Evolutionary conservation across 306 rosid genomes (phyloP), one percentile per base, ranked within the genome.

Genomic region (Quercus suber): DNA sequence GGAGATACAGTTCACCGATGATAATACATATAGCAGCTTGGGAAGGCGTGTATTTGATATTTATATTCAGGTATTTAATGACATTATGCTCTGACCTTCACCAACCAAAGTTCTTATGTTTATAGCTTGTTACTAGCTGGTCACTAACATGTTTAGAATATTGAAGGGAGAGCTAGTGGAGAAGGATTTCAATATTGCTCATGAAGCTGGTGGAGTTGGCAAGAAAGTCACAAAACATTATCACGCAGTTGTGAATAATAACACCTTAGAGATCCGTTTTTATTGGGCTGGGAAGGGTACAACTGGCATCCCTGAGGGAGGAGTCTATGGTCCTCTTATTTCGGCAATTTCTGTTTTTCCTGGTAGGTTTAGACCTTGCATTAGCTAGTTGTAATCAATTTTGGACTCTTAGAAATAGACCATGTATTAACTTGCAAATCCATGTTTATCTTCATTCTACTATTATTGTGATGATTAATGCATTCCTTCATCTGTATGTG

Each of bases 241-340:
- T 69, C 9, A 60, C 12, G 71, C 70, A 20, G 6, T 1, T 4
- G 76, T 84, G 19, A 77, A 79, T 27, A 11, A 30, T 27, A 55
- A 18, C 33, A 76, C 80, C 18, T 18, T 87, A 58, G 90, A 87
- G 76, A 78, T 87, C 67, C 85, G 84, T 23, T 73, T 87, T 12
- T 80, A 41, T 63, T 87, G 90, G 90, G 82, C 87, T 9, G 90
- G 90, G 57, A 87, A 77, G 73, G 90, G 90, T 41, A 85, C 88
- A 35, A 56, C 37, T 18, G 78, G 72, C 55, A 71, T 84, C 59
- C 88, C 90, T 5, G 0, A 0, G 0, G 68, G 85, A 80, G 89
- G 87, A 87, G 37, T 58, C 59, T 87, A 82, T 68, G 88, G 90
- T 57, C 88, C 90, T 71, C 87, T 87, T 8, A 82, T 87, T 58